These are phyloP conservation scores for Nemania sp. DNA, from an alignment of 2,329 filamentous ascomycete genomes.

Conservation along the genomic window DNA sequence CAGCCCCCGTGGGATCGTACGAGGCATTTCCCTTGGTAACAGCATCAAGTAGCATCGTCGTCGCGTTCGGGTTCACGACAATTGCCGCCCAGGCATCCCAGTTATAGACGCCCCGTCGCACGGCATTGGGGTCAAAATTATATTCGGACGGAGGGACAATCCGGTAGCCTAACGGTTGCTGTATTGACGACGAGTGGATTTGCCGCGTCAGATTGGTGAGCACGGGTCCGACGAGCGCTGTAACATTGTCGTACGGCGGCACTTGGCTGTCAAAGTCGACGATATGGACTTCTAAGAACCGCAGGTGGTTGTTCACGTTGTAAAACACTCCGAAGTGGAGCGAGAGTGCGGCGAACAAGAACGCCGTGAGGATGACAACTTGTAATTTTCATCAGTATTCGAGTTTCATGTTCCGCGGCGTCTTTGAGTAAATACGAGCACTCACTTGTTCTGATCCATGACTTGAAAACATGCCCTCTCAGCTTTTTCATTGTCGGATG, in stretches of 20 bases:
- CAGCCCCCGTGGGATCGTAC: slow-evolving; percentile 62
- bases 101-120: slow-evolving; percentile 62
- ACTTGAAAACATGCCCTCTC: slow-evolving; percentile 24
- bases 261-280: slow-evolving; percentile 65
- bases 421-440: too few species aligned
- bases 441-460: slow-evolving; percentile 32
- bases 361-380: slow-evolving; percentile 56
- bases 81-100: slow-evolving; percentile 63
- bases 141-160: slow-evolving; percentile 55
- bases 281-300: slow-evolving; percentile 56
- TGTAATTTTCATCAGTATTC: background rate
- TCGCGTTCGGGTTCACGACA: slow-evolving; percentile 65
- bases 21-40: slow-evolving; percentile 56
- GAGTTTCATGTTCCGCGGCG: too few species aligned
- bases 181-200: slow-evolving; percentile 43
- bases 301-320: slow-evolving; percentile 51
- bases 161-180: slow-evolving; percentile 52
- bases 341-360: slow-evolving; percentile 59
- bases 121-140: slow-evolving; percentile 56
- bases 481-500: slow-evolving; percentile 30
- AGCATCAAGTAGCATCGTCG: slow-evolving; percentile 57
- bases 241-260: slow-evolving; percentile 52
- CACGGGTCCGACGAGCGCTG: slow-evolving; percentile 59
- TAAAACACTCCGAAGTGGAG: slow-evolving; percentile 65
- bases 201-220: slow-evolving; percentile 51